These are phyloP conservation scores for Coemansia sp. DNA, from an alignment of 192 early-diverging fungal species.

Conservation along the genomic window DNA sequence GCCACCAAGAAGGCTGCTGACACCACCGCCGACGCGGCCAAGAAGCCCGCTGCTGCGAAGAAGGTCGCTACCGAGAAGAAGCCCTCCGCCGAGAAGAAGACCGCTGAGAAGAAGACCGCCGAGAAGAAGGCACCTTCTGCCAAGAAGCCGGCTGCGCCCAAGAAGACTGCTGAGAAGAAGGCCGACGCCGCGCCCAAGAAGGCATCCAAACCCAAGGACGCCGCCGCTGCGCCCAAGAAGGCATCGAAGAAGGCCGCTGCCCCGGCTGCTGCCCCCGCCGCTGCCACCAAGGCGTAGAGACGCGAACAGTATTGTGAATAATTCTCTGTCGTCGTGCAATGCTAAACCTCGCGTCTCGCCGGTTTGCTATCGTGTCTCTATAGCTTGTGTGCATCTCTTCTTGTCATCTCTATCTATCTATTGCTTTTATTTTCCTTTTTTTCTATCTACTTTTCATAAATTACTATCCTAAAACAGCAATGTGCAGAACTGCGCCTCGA, in stretches of 20 bases:
- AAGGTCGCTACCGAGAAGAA: constrained; percentile 26
- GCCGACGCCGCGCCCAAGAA: constrained; percentile 7
- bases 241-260: constrained; percentile 3
- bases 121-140: constrained; percentile 8
- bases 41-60: constrained; percentile 24
- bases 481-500: too few relatives aligned
- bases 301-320: constrained; percentile 10
- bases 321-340: constrained; percentile 13
- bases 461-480: too few relatives aligned
- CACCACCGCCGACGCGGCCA: constrained; percentile 3
- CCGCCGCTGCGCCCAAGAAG: constrained; percentile 9
- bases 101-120: constrained; percentile 16
- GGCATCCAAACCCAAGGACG: constrained; percentile 8
- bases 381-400: background rate
- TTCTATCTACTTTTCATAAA: constrained; percentile 5
- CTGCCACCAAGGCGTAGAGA: constrained; percentile 1
- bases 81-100: constrained; percentile 17
- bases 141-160: constrained; percentile 12
- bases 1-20: constrained; percentile 15
- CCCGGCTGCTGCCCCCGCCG: background rate
- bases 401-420: constrained; percentile 14
- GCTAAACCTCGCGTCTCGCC: background rate
- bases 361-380: constrained; percentile 3
- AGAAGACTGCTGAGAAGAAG: constrained; percentile 10
- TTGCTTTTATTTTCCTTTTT: constrained; percentile 12